These are phyloP conservation scores for Pichia membranifaciens DNA, from an alignment of 805 yeast species.

Conservation along the genomic window DNA sequence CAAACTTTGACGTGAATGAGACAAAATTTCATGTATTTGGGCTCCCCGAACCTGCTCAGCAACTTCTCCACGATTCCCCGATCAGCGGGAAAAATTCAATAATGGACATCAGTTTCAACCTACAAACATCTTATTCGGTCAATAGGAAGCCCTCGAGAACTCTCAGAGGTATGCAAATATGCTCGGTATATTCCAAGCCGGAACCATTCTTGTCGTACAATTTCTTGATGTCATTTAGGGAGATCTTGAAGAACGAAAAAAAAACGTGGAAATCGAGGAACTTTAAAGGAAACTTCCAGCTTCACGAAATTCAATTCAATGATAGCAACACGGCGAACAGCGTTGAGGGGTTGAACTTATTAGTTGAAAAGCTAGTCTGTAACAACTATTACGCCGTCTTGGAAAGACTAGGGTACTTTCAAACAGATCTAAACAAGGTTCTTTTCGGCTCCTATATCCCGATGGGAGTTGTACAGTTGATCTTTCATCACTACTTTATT, in stretches of 20 bases:
- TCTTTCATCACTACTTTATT: slow-evolving; percentile 9
- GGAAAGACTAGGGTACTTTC: slow-evolving; percentile 16
- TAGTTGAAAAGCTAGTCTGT: slow-evolving; percentile 5
- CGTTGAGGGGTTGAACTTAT: background rate
- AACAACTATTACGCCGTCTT: slow-evolving; percentile 12
- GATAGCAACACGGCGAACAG: background rate
- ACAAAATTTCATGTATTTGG: no score
- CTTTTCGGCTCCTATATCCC: slow-evolving; percentile 12
- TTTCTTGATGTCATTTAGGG: slow-evolving; percentile 2
- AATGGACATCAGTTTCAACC: background rate
- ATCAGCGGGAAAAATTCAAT: background rate
- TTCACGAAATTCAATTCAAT: background rate
- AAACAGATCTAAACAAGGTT: slow-evolving; percentile 8
- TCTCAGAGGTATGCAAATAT: background rate
- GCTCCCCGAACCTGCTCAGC: no score
- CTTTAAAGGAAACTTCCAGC: background rate
- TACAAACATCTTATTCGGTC: background rate
- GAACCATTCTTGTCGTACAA: background rate
- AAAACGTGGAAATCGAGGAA: slow-evolving; percentile 7
- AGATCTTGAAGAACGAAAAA: slow-evolving; percentile 1
- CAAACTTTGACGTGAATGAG: no score
- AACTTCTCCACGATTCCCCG: no score
- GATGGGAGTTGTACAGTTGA: slow-evolving; percentile 6
- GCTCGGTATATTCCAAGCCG: background rate
- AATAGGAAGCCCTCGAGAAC: slow-evolving; percentile 11